Conservation (phyloP, 2,329 filamentous ascomycete genomes). For the Microthyrium microscopicum region DNA sequence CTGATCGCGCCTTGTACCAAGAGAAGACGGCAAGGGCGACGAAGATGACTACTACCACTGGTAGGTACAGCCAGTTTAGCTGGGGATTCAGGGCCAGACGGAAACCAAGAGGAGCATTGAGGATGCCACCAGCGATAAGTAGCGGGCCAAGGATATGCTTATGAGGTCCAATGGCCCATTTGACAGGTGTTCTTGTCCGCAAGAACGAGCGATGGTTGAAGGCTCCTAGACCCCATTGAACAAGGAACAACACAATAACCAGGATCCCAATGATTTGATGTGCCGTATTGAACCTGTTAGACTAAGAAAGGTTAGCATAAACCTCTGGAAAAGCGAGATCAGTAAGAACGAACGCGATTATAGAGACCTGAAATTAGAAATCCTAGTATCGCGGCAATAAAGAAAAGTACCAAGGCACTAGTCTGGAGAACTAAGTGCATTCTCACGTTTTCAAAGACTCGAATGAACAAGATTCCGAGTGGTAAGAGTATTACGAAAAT, state of each 20-base stretch:
- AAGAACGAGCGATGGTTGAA: slow-evolving; percentile 11
- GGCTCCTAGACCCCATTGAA: slow-evolving; percentile 12
- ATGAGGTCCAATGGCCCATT: slow-evolving; percentile 11
- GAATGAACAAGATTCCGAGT: slow-evolving; percentile 36
- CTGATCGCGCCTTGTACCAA: not conserved
- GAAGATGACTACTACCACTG: slow-evolving; percentile 10
- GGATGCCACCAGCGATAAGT: slow-evolving; percentile 11
- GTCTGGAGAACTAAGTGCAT: slow-evolving; percentile 40
- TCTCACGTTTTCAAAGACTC: slow-evolving; percentile 33
- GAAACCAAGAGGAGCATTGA: slow-evolving; percentile 14
- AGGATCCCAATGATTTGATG: slow-evolving; percentile 13
- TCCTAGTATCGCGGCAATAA: slow-evolving; percentile 36
- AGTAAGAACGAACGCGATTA: slow-evolving; percentile 31
- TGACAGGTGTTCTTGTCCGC: slow-evolving; percentile 9
- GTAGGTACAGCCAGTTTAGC: slow-evolving; percentile 11
- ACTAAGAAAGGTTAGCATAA: slow-evolving; percentile 1
- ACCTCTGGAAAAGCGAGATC: not conserved
- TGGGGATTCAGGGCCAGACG: slow-evolving; percentile 9
- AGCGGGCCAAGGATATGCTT: slow-evolving; percentile 10
- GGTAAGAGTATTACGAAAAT: slow-evolving; percentile 40
- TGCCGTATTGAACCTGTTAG: slow-evolving; percentile 4
- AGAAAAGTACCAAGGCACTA: slow-evolving; percentile 30
- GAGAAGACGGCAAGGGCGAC: slow-evolving; percentile 2
- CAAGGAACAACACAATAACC: slow-evolving; percentile 9
- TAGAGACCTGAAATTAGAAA: slow-evolving; percentile 37